These are phyloP conservation scores for Cornus florida DNA, from an alignment of 148 eudicot species.

Conservation along the genomic window DNA sequence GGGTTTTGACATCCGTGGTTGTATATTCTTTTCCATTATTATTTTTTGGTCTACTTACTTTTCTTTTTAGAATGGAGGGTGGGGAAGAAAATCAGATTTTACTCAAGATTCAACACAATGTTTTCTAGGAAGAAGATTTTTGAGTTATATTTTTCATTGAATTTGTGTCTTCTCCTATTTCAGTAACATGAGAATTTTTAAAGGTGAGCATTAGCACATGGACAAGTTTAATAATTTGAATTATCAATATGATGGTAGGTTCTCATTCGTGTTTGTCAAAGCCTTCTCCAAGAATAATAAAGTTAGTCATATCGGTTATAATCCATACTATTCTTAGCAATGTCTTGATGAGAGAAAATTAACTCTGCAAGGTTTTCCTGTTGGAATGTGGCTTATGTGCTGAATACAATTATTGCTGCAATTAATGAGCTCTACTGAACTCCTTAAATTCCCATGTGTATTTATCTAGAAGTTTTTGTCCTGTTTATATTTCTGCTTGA, in stretches of 20 bases:
- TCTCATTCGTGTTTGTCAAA: conserved; percentile 24
- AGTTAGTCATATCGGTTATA: conserved; percentile 17
- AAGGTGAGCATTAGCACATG: conserved; percentile 33
- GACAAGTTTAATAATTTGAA: conserved; percentile 48
- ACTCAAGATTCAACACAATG: conserved; percentile 37
- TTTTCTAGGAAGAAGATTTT: conserved; percentile 30
- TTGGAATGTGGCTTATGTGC: conserved; percentile 21
- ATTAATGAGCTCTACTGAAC: conserved; percentile 15
- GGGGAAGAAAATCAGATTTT: conserved; percentile 14
- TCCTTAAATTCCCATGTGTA: conserved; percentile 6
- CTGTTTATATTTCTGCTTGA: not conserved
- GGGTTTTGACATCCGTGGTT: not conserved
- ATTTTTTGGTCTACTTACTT: not conserved
- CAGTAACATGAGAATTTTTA: conserved; percentile 22
- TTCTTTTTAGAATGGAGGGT: not conserved
- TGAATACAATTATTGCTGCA: conserved; percentile 9
- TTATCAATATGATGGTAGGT: conserved; percentile 38
- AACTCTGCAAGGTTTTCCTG: conserved; percentile 15
- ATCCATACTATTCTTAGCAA: conserved; percentile 30
- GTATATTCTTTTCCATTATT: conserved; percentile 11
- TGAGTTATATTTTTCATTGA: conserved; percentile 32
- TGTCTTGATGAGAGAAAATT: conserved; percentile 18
- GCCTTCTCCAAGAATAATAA: conserved; percentile 20
- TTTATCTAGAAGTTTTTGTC: not conserved
- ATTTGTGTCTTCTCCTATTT: conserved; percentile 26